Evolutionary conservation across 2,329 filamentous ascomycete species (phyloP).

Genomic region (Colletotrichum lentis): DNA sequence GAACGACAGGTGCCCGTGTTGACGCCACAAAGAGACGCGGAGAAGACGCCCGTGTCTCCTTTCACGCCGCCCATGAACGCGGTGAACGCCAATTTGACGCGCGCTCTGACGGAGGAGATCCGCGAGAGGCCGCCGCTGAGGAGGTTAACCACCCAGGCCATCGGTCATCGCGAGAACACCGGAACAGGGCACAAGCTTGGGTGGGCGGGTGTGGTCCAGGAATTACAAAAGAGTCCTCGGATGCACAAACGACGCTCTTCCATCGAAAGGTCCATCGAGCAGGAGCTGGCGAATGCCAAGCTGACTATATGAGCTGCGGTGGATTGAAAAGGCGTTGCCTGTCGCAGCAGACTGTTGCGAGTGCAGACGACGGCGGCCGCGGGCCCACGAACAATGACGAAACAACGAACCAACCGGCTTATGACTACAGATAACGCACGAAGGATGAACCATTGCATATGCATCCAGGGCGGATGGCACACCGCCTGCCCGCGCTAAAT

Average conservation of each 20-base stretch:
- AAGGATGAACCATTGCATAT: constrained; percentile 16
- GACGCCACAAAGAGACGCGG: constrained; percentile 42
- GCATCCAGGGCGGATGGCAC: background rate
- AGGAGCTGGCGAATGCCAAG: constrained; percentile 43
- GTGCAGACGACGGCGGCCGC: background rate
- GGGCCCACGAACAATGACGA: constrained; percentile 7
- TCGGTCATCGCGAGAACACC: constrained; percentile 61
- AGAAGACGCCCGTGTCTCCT: constrained; percentile 43
- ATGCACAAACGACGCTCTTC: constrained; percentile 70
- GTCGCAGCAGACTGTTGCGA: background rate
- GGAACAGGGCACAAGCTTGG: constrained; percentile 60
- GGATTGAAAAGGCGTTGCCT: constrained; percentile 15
- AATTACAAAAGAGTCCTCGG: constrained; percentile 67
- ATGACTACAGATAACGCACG: constrained; percentile 24
- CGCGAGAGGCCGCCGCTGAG: constrained; percentile 59
- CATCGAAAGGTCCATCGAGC: constrained; percentile 64
- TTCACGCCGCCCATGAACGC: constrained; percentile 47
- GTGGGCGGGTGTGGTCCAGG: constrained; percentile 70
- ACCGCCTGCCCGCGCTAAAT: background rate
- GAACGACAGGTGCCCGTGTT: constrained; percentile 16
- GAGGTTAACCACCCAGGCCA: constrained; percentile 62
- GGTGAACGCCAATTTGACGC: constrained; percentile 45
- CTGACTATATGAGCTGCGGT: constrained; percentile 44
- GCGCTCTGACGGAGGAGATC: constrained; percentile 55
- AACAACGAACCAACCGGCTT: constrained; percentile 17